Evolutionary conservation across 768 basidiomycete genomes (phyloP), one percentile per base, ranked within the genome.

Genomic region (Russula griseocarnosa): DNA sequence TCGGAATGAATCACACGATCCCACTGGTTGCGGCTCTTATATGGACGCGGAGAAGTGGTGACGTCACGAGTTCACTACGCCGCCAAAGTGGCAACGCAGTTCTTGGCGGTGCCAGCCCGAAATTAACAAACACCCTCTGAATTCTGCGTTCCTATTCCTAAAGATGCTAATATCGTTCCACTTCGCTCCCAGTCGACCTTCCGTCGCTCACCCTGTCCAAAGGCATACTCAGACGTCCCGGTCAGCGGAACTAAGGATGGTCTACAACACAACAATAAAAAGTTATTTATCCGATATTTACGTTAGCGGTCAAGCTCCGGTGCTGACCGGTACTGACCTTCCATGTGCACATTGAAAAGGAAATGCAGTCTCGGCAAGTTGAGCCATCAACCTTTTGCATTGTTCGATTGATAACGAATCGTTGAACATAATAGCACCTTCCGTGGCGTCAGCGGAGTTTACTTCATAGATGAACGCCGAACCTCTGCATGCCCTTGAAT

Each of bases 341-440:
- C 96, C 97, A 75, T 99, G 97, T 36, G 97, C 97, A 76, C 97
- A 99, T 72, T 92, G 92, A 75, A 97, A 98, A 2, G 96, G 95
- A 70, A 92, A 88, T 4, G 81, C 79, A 3, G 93, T 92, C 65
- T 81, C 73, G 10, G 87, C 80, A 32, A 99, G 79, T 67, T 85
- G 81, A 7, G 71, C 69, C 51, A 98, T 79, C 47, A 99, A 81
- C 53, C 79, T 76, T 68, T 81, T 73, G 73, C 92, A 92, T 71
- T 97, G 92, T 40, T 79, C 79, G 8, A 76, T 59, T 16, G 78
- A 83, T 55, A 99, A 78, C 0, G 79, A 63, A 72, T 98, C 95
- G 69, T 95, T 95, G 79, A 97, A 97, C 94, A 98, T 97, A 74
- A 97, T 91, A 3, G 96, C 95, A 58, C 95, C 94, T 97, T 72